A percentile compares a stretch with the other conserved stretches of the same genome.
Conservation (phyloP, 495 filamentous ascomycete genomes). For the Talaromyces adpressus region DNA sequence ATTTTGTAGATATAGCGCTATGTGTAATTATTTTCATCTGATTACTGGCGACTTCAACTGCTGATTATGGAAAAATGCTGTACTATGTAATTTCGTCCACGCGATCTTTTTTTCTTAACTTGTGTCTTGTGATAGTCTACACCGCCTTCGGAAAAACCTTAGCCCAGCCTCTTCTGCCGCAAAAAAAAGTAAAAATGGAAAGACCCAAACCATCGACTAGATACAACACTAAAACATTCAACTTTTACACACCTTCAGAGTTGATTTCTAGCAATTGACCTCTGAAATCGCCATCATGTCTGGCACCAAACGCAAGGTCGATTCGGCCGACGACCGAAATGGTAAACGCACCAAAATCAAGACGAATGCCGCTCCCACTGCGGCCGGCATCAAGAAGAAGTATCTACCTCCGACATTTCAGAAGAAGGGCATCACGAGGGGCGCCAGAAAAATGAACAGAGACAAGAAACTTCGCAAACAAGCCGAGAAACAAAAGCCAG, state of each 20-base stretch:
- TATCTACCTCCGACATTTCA: conserved; percentile 22
- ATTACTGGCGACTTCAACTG: neutral
- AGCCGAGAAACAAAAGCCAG: conserved; percentile 27
- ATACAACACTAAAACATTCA: neutral
- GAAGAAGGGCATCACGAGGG: conserved; percentile 28
- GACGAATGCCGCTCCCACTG: conserved; percentile 21
- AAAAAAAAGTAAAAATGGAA: conserved; percentile 3
- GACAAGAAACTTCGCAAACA: conserved; percentile 18
- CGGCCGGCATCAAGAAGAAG: conserved; percentile 20
- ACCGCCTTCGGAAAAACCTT: neutral
- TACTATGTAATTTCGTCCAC: neutral
- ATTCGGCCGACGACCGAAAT: conserved; percentile 36
- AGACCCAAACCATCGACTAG: neutral
- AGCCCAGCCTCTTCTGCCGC: neutral
- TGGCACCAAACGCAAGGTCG: conserved; percentile 38
- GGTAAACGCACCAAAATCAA: conserved; percentile 42
- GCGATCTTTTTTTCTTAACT: neutral
- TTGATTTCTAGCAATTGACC: neutral
- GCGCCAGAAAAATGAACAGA: conserved; percentile 19
- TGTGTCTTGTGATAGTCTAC: neutral
- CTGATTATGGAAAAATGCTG: neutral
- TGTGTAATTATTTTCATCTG: neutral
- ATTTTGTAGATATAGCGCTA: neutral
- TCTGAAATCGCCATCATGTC: conserved; percentile 25
- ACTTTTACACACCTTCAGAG: neutral